Base-by-base conservation (phyloP, 2,329 filamentous ascomycete genomes). In the Blastomyces parvus region DNA sequence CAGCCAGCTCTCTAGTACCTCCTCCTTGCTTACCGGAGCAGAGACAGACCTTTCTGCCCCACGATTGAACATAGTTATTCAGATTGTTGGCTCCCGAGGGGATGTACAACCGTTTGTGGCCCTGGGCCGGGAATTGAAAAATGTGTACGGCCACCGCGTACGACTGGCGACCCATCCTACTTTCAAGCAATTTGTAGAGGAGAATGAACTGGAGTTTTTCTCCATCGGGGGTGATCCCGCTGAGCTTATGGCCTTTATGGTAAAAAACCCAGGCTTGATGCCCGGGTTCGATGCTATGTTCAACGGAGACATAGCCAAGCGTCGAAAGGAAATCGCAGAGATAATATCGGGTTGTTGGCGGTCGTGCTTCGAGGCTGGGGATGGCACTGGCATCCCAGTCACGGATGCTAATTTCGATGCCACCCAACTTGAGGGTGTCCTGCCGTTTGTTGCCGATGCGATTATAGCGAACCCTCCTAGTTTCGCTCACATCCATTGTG, bases 341-440 rank as follows among this genome's bases (percentile, higher is more conserved):
- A 92, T 94, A 66, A 78, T 96, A n/a, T 79, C 88, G 30, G 91
- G 91, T 0, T 94, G 89, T 70, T 96, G 91, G 92, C 82, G 87
- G 69, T 91, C 90, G 0, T 96, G 91, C 71, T 87, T 90, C 67
- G 88, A 95, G 75, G 83, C 87, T 5, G 89, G 89, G 0, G 82
- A 93, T 70, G 90, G 89, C 0, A 68, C 79, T 72, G 72, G 81
- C 74, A 19, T 82, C 73, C 58, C 79, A 74, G 70, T 82, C 74
- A 68, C 83, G 63, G 79, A 83, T 70, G 77, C 83, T 68, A 76
- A 81, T 6, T 72, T 86, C 14, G 82, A 85, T 19, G 74, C 74
- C 61, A 69, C 73, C 17, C 75, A 67, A 0, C 69, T 73, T 38
- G 74, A 76, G 58, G 80, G 80, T 13, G 78, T 82, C 9, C 78